Evolutionary conservation across 129 eudicot genomes (phyloP), one percentile per base, ranked within the genome.

Genomic region (Flaveria ramosissima): DNA sequence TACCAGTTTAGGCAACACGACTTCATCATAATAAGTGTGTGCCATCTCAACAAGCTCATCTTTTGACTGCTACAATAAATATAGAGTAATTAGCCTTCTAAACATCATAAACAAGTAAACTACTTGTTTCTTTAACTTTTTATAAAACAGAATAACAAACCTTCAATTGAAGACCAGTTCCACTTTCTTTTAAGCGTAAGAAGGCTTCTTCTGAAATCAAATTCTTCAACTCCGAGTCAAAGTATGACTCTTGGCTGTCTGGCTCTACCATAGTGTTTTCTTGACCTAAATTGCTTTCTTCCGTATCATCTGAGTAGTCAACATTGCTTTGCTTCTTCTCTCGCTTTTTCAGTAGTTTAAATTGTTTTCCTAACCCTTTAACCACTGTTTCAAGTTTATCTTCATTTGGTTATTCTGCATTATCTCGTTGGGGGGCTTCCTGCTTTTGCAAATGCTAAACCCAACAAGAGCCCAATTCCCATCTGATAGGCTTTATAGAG

Each of bases 401-500:
- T 30, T 74, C 80, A 3, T 80, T 78, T 8, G 76, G 78, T 26
- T 48, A 81, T 78, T 79, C 84, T 66, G 87, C 73, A 62, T 60
- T 70, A 30, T 84, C 84, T 71, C 88, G 96, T 43, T 72, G 53
- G 71, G 87, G 64, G 59, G 86, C 62, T 81, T 91, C 97, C 80
- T 89, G 88, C 89, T 95, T 95, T 66, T 89, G 99, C 73, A 95
- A 76, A 88, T 95, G 94, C 82, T 95, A 96, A 46, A 95, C 85
- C 99, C 97, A 95, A 78, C 96, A 95, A 13, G 99, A 95, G 77
- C 97, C 97, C 80, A 95, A 87, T 80, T 95, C 99, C 99, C 99
- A 95, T 87, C 99, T 88, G 79, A 95, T 84, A 77, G 86, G 70
- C 72, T 79, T 78, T 60, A 80, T 90, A 27, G 85, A 64, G 68